Conservation (phyloP, 2,329 filamentous ascomycete genomes). For the Chaetomium sp. region DNA sequence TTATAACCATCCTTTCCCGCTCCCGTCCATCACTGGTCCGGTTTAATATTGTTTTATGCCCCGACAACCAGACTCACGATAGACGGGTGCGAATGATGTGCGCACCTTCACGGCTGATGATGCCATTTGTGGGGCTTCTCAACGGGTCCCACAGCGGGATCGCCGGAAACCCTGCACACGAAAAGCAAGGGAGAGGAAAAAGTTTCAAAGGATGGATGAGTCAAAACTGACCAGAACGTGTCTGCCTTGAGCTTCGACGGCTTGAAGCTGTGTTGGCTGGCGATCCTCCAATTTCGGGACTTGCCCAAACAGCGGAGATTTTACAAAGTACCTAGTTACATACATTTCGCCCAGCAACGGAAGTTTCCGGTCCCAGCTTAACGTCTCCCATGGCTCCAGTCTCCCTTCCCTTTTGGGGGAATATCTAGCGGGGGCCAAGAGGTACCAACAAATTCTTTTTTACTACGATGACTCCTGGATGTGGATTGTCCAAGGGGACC, state of each 20-base stretch:
- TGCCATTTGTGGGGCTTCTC: conserved; percentile 17
- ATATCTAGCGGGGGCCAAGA: conserved; percentile 3
- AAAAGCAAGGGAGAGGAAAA: not conserved
- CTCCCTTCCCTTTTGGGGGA: not conserved
- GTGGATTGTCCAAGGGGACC: conserved; percentile 1
- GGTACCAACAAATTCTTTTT: conserved; percentile 11
- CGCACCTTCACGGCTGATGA: conserved; percentile 17
- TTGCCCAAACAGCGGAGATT: not conserved
- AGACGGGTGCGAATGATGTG: not conserved
- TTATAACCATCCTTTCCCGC: conserved; percentile 12
- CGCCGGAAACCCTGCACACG: conserved; percentile 17
- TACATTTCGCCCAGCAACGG: conserved; percentile 2
- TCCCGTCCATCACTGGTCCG: conserved; percentile 24
- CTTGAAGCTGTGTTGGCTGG: not conserved
- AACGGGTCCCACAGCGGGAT: conserved; percentile 22
- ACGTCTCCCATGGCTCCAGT: not conserved
- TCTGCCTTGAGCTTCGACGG: not conserved
- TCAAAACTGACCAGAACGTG: conserved; percentile 3
- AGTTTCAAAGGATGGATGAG: conserved; percentile 5
- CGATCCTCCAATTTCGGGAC: conserved; percentile 1
- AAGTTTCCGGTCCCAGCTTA: conserved; percentile 5
- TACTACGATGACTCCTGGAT: conserved; percentile 14
- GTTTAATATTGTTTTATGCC: conserved; percentile 26
- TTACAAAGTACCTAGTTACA: too few species aligned
- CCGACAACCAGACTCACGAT: conserved; percentile 7